These are phyloP conservation scores for Blastobotrys attinorum DNA, from an alignment of 805 yeast genomes.

Conservation along the genomic window DNA sequence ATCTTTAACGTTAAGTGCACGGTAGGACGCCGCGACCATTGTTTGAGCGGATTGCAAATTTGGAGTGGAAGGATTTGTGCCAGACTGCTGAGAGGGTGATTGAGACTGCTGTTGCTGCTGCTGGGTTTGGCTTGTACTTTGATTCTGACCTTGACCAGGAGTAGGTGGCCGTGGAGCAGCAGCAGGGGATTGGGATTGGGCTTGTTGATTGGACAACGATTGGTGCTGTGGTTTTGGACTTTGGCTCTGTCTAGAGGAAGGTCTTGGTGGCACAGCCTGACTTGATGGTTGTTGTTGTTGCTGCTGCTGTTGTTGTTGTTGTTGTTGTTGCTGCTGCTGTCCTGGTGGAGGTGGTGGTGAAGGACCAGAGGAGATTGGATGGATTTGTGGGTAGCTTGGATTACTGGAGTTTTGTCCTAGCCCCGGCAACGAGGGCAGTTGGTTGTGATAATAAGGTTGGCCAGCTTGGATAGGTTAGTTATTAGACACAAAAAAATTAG, in stretches of 20 bases:
- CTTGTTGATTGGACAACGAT: neutral
- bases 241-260: too few species aligned
- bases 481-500: neutral
- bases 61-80: conserved; percentile 15
- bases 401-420: conserved; percentile 10
- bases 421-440: conserved; percentile 19
- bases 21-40: conserved; percentile 25
- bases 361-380: conserved; percentile 3
- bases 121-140: conserved; percentile 19
- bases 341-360: conserved; percentile 7
- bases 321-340: neutral
- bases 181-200: neutral
- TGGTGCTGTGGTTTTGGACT: too few species aligned
- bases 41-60: conserved; percentile 16
- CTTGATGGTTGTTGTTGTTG: neutral
- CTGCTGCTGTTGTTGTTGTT: neutral
- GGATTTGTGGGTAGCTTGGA: conserved; percentile 9
- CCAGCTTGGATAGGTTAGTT: neutral
- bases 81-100: conserved; percentile 10
- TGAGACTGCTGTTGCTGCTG: conserved; percentile 7
- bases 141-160: neutral
- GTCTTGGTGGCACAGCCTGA: too few species aligned
- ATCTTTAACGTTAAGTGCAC: conserved; percentile 88
- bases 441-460: conserved; percentile 19
- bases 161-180: conserved; percentile 1